Conservation (phyloP, 1,139 yeast species). For the Lodderomyces pseudojiufengensis region DNA sequence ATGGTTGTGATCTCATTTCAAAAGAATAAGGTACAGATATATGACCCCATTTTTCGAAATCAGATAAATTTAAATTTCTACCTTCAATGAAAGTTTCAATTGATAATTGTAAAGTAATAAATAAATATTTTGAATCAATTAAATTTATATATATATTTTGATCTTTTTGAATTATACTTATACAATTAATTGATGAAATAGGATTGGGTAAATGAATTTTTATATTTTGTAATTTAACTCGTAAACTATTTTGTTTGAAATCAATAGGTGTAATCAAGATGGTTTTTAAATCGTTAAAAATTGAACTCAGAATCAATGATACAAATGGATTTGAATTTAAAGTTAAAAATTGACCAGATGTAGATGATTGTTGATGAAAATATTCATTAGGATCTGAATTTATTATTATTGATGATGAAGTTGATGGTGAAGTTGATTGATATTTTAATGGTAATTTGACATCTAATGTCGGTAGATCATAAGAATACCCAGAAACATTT, state of each 20-base stretch:
- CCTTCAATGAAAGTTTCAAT: constrained; percentile 29
- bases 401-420: constrained; percentile 2
- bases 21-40: constrained; percentile 72
- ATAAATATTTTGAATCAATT: constrained; percentile 28
- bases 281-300: constrained; percentile 29
- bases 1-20: constrained; percentile 61
- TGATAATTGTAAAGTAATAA: constrained; percentile 30
- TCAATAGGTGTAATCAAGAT: constrained; percentile 31
- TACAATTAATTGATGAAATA: constrained; percentile 24
- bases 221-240: constrained; percentile 26
- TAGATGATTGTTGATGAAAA: constrained; percentile 22
- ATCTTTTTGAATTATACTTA: constrained; percentile 19
- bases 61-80: constrained; percentile 22
- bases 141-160: constrained; percentile 23
- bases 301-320: constrained; percentile 24
- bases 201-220: constrained; percentile 32
- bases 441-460: constrained; percentile 35
- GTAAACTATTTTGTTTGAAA: constrained; percentile 20
- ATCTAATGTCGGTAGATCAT: constrained; percentile 18
- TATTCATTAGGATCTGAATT: constrained; percentile 22
- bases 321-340: constrained; percentile 19
- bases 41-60: constrained; percentile 53
- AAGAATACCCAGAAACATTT: constrained; percentile 24
- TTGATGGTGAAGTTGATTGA: constrained; percentile 7
- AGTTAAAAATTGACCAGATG: constrained; percentile 24